Evolutionary conservation across 768 basidiomycete genomes (phyloP).

Genomic region (Mycena polygramma): DNA sequence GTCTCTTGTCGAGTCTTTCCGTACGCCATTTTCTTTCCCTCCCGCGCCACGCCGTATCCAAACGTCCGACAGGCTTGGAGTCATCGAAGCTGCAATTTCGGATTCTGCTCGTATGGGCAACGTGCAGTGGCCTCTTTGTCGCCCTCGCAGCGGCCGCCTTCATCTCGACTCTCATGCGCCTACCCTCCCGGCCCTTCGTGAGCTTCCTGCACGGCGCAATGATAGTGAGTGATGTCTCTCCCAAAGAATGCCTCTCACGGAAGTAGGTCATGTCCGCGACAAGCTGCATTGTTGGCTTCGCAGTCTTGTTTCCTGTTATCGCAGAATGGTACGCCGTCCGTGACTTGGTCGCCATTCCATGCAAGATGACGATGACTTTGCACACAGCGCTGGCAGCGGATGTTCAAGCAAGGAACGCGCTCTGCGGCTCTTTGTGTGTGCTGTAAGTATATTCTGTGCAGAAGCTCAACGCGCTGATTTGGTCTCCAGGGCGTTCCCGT

Average conservation of each 20-base stretch:
- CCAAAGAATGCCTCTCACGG: too few species aligned
- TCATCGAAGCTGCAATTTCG: conserved; percentile 1
- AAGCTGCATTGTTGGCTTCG: conserved; percentile 23
- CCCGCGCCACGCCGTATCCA: neutral
- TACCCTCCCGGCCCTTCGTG: neutral
- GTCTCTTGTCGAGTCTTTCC: conserved; percentile 23
- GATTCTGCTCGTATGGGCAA: conserved; percentile 17
- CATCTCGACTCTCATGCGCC: conserved; percentile 13
- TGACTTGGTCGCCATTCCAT: too few species aligned
- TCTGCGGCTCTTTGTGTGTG: conserved; percentile 10
- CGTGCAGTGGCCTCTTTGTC: conserved; percentile 15
- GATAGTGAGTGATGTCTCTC: conserved; percentile 6
- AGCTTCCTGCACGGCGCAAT: conserved; percentile 3
- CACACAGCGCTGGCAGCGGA: neutral
- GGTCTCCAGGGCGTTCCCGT: conserved; percentile 18
- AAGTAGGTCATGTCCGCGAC: conserved; percentile 19
- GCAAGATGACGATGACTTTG: neutral
- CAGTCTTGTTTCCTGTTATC: conserved; percentile 22
- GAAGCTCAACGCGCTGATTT: neutral
- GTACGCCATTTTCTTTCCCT: neutral
- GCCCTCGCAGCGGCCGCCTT: conserved; percentile 2
- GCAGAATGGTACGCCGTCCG: conserved; percentile 17
- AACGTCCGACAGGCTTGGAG: neutral
- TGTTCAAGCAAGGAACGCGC: conserved; percentile 16
- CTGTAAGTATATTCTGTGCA: neutral